A percentile compares a stretch with the other conserved stretches of the same genome.
Conservation (phyloP, 768 basidiomycete genomes). For the Tulasnella sp. region DNA sequence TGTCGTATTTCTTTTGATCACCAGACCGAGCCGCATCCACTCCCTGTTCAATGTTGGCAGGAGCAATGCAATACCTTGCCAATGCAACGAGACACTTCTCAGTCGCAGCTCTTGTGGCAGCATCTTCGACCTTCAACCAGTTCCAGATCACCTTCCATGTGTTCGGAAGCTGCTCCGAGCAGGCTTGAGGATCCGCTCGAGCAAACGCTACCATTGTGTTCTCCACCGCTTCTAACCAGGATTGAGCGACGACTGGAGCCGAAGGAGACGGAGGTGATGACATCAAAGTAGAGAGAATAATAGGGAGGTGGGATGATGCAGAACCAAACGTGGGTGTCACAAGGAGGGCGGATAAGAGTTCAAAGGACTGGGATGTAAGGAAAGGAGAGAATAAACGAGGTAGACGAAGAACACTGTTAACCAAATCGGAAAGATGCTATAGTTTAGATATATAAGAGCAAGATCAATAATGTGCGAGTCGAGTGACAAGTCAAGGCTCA, state of each 20-base stretch:
- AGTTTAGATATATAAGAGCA: not conserved
- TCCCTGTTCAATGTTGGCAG: conserved; percentile 37
- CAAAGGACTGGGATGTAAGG: conserved; percentile 77
- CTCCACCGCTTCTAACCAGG: conserved; percentile 70
- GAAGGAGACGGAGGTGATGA: conserved; percentile 54
- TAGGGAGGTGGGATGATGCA: conserved; percentile 37
- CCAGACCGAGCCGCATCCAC: conserved; percentile 28
- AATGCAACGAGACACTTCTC: conserved; percentile 46
- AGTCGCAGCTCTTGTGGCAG: conserved; percentile 46
- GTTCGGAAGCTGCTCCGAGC: conserved; percentile 40
- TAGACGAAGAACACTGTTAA: conserved; percentile 57
- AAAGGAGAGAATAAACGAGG: conserved; percentile 83
- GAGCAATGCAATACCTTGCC: conserved; percentile 58
- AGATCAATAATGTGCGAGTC: conserved; percentile 38
- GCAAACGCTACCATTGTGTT: conserved; percentile 56
- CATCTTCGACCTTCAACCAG: conserved; percentile 61
- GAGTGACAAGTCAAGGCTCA: conserved; percentile 46
- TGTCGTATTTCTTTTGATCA: conserved; percentile 31
- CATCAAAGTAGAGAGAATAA: conserved; percentile 52
- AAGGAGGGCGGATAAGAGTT: conserved; percentile 73
- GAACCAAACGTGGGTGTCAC: conserved; percentile 23
- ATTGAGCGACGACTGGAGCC: conserved; percentile 53
- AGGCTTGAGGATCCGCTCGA: conserved; percentile 36
- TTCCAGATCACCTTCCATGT: conserved; percentile 67
- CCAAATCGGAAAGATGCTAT: conserved; percentile 60